Conservation (phyloP, 2,329 filamentous ascomycete species). For the Aureobasidium subglaciale region DNA sequence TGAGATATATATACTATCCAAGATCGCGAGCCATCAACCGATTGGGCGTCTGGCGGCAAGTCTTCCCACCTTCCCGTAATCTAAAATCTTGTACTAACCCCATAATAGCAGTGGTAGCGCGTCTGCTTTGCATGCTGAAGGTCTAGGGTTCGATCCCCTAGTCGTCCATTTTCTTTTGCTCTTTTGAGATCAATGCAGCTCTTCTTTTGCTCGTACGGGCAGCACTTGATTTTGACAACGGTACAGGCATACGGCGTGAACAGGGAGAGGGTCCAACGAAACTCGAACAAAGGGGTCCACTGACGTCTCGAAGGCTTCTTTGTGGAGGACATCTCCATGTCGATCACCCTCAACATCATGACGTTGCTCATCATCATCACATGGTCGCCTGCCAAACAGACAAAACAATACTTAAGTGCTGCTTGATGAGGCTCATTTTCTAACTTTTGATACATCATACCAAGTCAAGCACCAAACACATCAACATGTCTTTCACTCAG, state of each 20-base stretch:
- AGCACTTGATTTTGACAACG: neutral
- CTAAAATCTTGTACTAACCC: too few relatives aligned
- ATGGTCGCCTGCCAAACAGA: neutral
- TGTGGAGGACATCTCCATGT: neutral
- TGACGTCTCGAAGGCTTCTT: conserved; percentile 1
- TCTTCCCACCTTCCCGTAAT: too few relatives aligned
- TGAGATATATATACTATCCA: too few relatives aligned
- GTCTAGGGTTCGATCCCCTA: conserved; percentile 15
- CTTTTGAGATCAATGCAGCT: neutral
- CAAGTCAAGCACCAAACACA: neutral
- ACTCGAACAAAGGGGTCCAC: neutral
- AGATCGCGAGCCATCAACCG: too few relatives aligned
- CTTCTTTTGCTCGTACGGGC: neutral
- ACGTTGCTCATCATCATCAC: neutral
- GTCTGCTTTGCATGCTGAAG: conserved; percentile 16
- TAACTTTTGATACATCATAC: neutral
- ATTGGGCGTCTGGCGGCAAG: neutral
- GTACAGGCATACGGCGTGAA: neutral
- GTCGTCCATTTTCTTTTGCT: conserved; percentile 1
- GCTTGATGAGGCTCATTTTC: neutral
- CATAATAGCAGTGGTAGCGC: conserved; percentile 15
- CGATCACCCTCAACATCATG: neutral
- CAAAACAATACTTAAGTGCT: neutral
- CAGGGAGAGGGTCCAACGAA: neutral
- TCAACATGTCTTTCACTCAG: neutral